Base-by-base conservation (phyloP, 2,329 filamentous ascomycete species). In the Colletotrichum sp. region DNA sequence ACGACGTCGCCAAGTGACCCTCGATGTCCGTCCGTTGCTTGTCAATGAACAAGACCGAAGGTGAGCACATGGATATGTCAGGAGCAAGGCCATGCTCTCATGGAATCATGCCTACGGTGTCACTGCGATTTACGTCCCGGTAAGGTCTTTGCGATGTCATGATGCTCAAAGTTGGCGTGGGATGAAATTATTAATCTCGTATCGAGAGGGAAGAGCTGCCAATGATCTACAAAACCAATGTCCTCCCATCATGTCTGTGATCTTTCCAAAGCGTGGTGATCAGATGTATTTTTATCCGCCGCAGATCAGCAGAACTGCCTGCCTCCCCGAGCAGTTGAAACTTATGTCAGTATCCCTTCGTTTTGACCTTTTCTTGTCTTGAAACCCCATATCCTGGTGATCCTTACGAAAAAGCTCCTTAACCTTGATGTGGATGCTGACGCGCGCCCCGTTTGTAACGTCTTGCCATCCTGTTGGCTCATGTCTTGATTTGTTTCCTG, bases 181-280 rank as follows among this genome's bases (percentile, higher is more conserved):
- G 26, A 36, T 44, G 55, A 67, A 62, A 72, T 63, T 59, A 76
- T 74, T 76, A 69, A 52, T 74, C 65, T 69, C 74, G 22, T 60
- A 39, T 24, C 36, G 52, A 62, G 36, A 63, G 65, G 24, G 28
- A 69, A 60, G 34, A 68, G 59, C 70, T 64, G 36, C 22, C 59
- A 74, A 59, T 73, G 59, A 69, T 76, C 64, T 74, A 76, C 74
- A 69, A 76, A 74, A 48, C 74, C 64, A 65, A 76, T 52, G 18
- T 60, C 70, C 64, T 68, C 65, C 73, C 59, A 48, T 64, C 18
- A 59, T 76, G 13, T 39, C 59, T 60, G 24, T 60, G 69, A 72
- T 59, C 64, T 69, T 76, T 73, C 74, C 74, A 76, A 62, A 66
- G 26, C 30, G 44, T 32, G 64, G 71, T 55, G 57, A 69, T 32